phyloP scores from a whole-genome alignment of 352 stramenopile species.

The Globisporangium nunn region DNA sequence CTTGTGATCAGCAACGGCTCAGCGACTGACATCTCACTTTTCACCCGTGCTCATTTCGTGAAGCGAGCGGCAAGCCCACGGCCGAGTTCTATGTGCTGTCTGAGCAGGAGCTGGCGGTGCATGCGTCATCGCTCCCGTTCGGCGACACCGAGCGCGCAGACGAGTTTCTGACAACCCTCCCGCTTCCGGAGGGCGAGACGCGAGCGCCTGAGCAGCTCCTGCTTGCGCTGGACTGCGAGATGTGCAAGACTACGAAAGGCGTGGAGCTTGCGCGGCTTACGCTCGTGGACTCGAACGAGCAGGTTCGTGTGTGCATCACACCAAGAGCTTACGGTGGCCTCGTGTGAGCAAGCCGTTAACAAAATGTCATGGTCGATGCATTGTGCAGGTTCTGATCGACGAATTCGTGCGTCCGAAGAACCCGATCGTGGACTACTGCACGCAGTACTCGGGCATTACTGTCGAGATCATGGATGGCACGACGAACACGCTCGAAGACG shows the following conservation, averaged over 20 bases:
- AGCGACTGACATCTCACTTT: neutral
- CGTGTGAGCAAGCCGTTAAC: too few relatives aligned
- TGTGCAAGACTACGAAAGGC: conserved; percentile 83
- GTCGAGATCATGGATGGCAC: conserved; percentile 70
- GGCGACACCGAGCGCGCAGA: conserved; percentile 22
- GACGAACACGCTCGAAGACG: conserved; percentile 46
- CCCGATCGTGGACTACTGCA: conserved; percentile 85
- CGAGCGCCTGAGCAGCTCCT: conserved; percentile 37
- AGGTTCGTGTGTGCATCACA: conserved; percentile 15
- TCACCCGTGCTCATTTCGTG: neutral
- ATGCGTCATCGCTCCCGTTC: conserved; percentile 52
- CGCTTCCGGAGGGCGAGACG: conserved; percentile 23
- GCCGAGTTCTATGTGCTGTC: conserved; percentile 78
- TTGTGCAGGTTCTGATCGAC: conserved; percentile 54
- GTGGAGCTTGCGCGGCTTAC: conserved; percentile 74
- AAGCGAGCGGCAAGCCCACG: conserved; percentile 37
- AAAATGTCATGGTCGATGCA: neutral
- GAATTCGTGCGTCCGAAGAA: conserved; percentile 77
- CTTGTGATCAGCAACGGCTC: neutral
- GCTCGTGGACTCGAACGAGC: conserved; percentile 54
- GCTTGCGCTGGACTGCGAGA: conserved; percentile 82
- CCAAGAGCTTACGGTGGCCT: neutral
- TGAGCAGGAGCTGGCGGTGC: conserved; percentile 42
- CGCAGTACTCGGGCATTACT: conserved; percentile 82
- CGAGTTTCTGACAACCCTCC: conserved; percentile 40